These are phyloP conservation scores for Nothophoma quercina DNA, from an alignment of 2,329 filamentous ascomycete genomes.

Conservation along the genomic window DNA sequence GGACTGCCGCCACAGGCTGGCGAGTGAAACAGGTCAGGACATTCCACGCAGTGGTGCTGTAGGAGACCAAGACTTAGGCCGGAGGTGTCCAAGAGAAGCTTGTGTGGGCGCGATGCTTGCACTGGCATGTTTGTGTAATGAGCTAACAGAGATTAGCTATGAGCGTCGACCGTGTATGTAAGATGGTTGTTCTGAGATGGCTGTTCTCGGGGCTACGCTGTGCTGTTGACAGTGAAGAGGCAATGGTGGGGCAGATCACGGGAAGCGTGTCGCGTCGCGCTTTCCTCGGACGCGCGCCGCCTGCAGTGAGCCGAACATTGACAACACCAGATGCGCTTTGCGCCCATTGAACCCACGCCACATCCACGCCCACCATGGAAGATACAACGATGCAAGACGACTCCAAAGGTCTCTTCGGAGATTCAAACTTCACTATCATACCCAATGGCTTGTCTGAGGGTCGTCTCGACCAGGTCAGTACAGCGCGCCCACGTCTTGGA, in stretches of 20 bases:
- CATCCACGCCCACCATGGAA: slow-evolving; percentile 35
- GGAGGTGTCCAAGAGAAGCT: too few relatives aligned
- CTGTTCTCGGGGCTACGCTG: too few relatives aligned
- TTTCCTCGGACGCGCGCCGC: slow-evolving; percentile 9
- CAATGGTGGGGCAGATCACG: slow-evolving; percentile 4
- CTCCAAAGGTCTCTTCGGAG: slow-evolving; percentile 48
- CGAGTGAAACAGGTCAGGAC: too few relatives aligned
- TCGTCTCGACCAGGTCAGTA: slow-evolving; percentile 35
- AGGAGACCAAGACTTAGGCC: too few relatives aligned
- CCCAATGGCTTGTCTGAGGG: slow-evolving; percentile 48
- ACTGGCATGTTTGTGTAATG: too few relatives aligned
- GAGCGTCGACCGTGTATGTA: too few relatives aligned
- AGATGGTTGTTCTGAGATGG: too few relatives aligned
- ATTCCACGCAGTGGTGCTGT: too few relatives aligned
- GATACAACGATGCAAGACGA: slow-evolving; percentile 42
- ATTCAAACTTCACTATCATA: slow-evolving; percentile 54
- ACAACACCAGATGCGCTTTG: slow-evolving; percentile 16
- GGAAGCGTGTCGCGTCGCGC: slow-evolving; percentile 15
- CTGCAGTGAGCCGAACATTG: not conserved
- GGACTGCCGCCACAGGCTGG: too few relatives aligned
- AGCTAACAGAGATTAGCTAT: too few relatives aligned
- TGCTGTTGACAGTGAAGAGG: not conserved
- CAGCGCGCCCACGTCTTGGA: slow-evolving; percentile 26
- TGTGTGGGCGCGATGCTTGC: too few relatives aligned
- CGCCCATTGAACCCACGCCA: slow-evolving; percentile 8